Percentiles rank a stretch among this genome's conserved stretches.
These are phyloP conservation scores for Fusarium phyllophilum DNA, from an alignment of 2,329 filamentous ascomycete species.

Conservation along the genomic window DNA sequence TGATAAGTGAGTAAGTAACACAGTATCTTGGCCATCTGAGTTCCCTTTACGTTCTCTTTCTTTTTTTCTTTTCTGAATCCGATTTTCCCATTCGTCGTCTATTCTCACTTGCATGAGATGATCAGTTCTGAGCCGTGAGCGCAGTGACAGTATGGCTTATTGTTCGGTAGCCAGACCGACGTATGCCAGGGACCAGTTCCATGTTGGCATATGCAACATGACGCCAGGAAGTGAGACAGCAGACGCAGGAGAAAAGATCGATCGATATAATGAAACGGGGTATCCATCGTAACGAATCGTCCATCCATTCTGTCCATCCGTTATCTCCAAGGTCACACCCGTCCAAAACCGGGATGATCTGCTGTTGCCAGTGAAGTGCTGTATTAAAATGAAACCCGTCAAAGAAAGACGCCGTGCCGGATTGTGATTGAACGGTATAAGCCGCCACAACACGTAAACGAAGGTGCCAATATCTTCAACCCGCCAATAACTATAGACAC, in stretches of 20 bases:
- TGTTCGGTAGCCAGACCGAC: conserved; percentile 44
- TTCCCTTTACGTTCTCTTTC: neutral
- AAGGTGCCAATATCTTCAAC: conserved; percentile 29
- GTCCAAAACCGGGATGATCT: conserved; percentile 39
- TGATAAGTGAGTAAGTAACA: neutral
- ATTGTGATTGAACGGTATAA: neutral
- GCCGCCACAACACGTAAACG: conserved; percentile 21
- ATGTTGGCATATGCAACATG: conserved; percentile 31
- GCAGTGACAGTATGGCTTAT: conserved; percentile 15
- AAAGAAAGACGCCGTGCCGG: conserved; percentile 8
- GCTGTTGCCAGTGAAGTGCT: conserved; percentile 54
- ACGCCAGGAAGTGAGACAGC: conserved; percentile 30
- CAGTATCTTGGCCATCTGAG: conserved; percentile 34
- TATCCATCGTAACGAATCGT: conserved; percentile 59
- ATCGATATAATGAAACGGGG: conserved; percentile 48
- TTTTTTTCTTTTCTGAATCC: conserved; percentile 32
- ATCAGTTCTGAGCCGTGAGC: conserved; percentile 4
- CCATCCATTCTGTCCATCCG: conserved; percentile 56
- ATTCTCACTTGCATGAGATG: conserved; percentile 18
- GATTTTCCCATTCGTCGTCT: conserved; percentile 15
- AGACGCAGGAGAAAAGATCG: conserved; percentile 34
- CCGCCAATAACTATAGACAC: conserved; percentile 20
- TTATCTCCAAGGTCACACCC: conserved; percentile 44
- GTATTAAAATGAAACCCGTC: conserved; percentile 47
- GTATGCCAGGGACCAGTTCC: conserved; percentile 23